Conservation (phyloP, 441 rosid species). For the Arabidopsis lyrata region DNA sequence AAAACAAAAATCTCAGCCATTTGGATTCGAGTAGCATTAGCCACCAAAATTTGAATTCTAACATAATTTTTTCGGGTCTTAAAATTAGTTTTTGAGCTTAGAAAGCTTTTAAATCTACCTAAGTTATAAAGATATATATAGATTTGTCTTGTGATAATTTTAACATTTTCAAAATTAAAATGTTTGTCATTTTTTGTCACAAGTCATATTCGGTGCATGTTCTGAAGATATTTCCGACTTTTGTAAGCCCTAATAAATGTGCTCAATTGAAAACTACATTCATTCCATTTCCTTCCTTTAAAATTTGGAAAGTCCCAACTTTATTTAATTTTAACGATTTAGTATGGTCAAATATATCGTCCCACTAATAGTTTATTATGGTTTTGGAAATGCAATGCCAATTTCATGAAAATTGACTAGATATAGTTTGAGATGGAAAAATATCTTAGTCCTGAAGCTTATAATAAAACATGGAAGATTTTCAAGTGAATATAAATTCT, state of each 20-base stretch:
- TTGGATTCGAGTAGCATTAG: too few relatives aligned
- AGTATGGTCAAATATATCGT: constrained; percentile 10
- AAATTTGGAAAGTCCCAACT: constrained; percentile 1
- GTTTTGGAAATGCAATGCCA: constrained; percentile 15
- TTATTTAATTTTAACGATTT: constrained; percentile 7
- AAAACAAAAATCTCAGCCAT: too few relatives aligned
- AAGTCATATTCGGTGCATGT: constrained; percentile 25
- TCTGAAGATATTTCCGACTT: constrained; percentile 26
- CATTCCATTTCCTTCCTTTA: constrained; percentile 12
- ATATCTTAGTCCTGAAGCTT: constrained; percentile 1
- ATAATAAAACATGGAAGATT: background rate
- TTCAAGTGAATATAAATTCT: background rate
- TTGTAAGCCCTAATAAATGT: constrained; percentile 30
- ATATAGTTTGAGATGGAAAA: background rate
- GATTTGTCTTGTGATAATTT: background rate
- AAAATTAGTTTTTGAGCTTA: too few relatives aligned
- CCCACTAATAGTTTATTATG: constrained; percentile 3
- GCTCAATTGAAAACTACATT: constrained; percentile 16
- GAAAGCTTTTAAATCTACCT: too few relatives aligned
- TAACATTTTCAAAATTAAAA: constrained; percentile 29
- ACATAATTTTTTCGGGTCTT: too few relatives aligned
- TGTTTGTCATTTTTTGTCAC: constrained; percentile 26
- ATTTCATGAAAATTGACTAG: background rate
- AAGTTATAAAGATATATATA: too few relatives aligned
- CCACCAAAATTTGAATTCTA: too few relatives aligned